A percentile compares a stretch with the other conserved stretches of the same genome.
Conservation (phyloP, 2,329 filamentous ascomycete genomes). For the Microdochium trichocladiopsis region DNA sequence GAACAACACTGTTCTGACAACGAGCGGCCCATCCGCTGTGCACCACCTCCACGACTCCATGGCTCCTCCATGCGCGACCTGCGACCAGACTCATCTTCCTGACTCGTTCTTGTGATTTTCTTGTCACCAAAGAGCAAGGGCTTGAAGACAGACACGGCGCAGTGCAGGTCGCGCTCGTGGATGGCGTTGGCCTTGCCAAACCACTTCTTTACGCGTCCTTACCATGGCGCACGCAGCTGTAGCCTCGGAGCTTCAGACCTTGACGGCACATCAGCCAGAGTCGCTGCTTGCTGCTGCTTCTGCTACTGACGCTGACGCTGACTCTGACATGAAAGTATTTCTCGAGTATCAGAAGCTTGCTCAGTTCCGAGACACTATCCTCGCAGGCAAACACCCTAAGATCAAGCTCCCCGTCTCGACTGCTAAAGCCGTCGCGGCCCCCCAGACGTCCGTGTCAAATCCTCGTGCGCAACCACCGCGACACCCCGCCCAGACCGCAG, state of each 20-base stretch:
- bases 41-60: background rate
- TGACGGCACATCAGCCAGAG: slow-evolving; percentile 9
- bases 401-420: slow-evolving; percentile 43
- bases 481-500: background rate
- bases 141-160: background rate
- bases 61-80: background rate
- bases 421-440: slow-evolving; percentile 12
- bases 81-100: background rate
- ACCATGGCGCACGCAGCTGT: slow-evolving; percentile 15
- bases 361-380: slow-evolving; percentile 70
- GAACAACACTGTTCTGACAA: too few relatives aligned
- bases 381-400: slow-evolving; percentile 66
- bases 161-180: background rate
- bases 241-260: slow-evolving; percentile 8
- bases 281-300: slow-evolving; percentile 10
- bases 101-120: background rate
- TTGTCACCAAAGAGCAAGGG: background rate
- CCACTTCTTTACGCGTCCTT: background rate
- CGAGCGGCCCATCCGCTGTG: background rate
- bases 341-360: slow-evolving; percentile 75
- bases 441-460: slow-evolving; percentile 4
- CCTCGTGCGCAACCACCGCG: slow-evolving; percentile 7
- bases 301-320: background rate
- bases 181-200: background rate
- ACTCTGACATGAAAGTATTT: slow-evolving; percentile 39